These are phyloP conservation scores for Pichia sp. DNA, from an alignment of 1,139 yeast species.

Conservation along the genomic window DNA sequence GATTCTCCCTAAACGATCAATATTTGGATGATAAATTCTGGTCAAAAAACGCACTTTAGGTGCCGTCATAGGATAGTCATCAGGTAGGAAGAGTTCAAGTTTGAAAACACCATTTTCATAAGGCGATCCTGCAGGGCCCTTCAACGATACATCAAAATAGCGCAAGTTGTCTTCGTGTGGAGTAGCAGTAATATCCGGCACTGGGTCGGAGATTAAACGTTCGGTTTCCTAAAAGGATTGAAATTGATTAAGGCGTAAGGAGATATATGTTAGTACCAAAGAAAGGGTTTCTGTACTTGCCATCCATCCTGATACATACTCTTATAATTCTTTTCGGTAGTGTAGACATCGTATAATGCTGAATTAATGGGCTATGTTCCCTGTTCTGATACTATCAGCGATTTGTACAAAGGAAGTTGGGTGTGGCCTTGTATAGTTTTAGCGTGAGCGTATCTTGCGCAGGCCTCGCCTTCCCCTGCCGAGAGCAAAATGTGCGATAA, in stretches of 20 bases:
- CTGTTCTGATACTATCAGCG: not conserved
- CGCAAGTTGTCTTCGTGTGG: slow-evolving; percentile 94
- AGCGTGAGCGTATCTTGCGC: not conserved
- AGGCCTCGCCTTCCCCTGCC: not conserved
- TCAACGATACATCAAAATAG: slow-evolving; percentile 82
- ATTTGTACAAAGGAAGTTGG: not conserved
- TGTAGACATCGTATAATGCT: slow-evolving; percentile 19
- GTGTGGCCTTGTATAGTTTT: not conserved
- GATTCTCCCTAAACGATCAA: slow-evolving; percentile 90
- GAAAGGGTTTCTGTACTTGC: not conserved
- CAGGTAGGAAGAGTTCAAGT: slow-evolving; percentile 76
- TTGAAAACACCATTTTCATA: slow-evolving; percentile 75
- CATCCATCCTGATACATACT: slow-evolving; percentile 35
- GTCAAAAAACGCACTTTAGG: slow-evolving; percentile 92
- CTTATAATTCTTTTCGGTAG: slow-evolving; percentile 87
- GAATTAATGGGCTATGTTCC: too few species aligned
- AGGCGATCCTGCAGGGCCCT: slow-evolving; percentile 86
- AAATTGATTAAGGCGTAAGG: not conserved
- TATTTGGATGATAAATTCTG: slow-evolving; percentile 93
- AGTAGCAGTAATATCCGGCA: slow-evolving; percentile 87
- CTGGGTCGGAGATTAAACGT: slow-evolving; percentile 87
- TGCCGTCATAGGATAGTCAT: slow-evolving; percentile 90
- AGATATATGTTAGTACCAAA: not conserved
- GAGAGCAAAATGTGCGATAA: not conserved
- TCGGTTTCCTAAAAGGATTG: slow-evolving; percentile 65